These are phyloP conservation scores for Blastobotrys elegans DNA, from an alignment of 1,139 yeast species.

Conservation along the genomic window DNA sequence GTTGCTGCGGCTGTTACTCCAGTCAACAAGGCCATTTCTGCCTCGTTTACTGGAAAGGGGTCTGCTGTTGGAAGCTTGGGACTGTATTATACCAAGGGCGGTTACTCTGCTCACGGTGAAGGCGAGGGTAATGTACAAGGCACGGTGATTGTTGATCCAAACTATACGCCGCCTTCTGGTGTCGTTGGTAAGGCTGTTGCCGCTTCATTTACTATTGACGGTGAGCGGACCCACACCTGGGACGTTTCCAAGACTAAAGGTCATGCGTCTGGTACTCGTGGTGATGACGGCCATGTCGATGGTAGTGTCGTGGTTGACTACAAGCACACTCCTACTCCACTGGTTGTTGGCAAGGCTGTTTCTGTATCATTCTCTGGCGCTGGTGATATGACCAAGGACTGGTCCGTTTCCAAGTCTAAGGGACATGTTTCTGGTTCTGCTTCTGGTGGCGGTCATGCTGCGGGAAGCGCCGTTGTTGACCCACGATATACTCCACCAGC, in stretches of 20 bases:
- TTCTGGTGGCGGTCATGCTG: background rate
- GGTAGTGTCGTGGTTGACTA: background rate
- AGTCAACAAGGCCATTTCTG: background rate
- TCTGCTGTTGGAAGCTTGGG: background rate
- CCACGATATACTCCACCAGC: background rate
- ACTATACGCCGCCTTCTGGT: background rate
- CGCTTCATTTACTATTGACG: background rate
- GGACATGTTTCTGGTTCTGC: background rate
- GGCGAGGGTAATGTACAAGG: background rate
- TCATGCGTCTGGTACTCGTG: background rate
- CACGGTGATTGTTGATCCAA: background rate
- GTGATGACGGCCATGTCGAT: background rate
- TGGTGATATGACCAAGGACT: background rate
- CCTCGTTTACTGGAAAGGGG: background rate
- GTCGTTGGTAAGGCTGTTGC: background rate
- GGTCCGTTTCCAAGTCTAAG: background rate
- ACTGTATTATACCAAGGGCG: background rate
- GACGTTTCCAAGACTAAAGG: background rate
- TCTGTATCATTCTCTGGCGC: background rate
- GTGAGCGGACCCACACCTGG: background rate
- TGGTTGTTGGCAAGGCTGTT: background rate
- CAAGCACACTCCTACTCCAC: background rate
- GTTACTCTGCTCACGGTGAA: background rate
- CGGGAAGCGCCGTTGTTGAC: background rate
- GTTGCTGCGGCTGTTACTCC: background rate